A percentile compares a stretch with the other conserved stretches of the same genome.
Evolutionary conservation across 73 alveolate species (phyloP).

Genomic region (Tetrahymena thermophila): DNA sequence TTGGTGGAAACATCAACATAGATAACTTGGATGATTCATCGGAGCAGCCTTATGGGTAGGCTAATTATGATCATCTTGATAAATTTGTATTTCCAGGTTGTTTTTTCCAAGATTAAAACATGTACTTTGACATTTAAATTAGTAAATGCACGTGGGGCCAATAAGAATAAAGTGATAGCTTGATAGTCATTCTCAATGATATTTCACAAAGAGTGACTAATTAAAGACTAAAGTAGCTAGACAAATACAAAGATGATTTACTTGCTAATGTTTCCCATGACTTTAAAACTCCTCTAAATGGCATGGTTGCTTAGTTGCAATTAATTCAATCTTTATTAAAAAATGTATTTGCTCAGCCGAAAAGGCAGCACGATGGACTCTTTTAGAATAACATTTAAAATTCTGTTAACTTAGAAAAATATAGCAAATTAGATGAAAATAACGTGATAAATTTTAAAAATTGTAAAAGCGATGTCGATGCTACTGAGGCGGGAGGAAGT

Average conservation of each 20-base stretch:
- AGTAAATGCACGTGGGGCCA: neutral
- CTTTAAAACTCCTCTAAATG: constrained; percentile 43
- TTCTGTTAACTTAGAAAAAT: neutral
- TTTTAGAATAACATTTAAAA: neutral
- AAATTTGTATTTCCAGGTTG: neutral
- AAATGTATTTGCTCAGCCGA: neutral
- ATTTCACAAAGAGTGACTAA: neutral
- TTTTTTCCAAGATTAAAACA: neutral
- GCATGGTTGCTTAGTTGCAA: constrained; percentile 5
- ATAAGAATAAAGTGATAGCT: neutral
- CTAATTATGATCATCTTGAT: neutral
- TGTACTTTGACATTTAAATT: neutral
- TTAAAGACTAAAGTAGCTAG: neutral
- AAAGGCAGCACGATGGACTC: neutral
- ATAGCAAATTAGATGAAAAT: neutral
- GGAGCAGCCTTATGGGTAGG: neutral
- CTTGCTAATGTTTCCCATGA: constrained; percentile 39
- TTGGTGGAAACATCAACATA: neutral
- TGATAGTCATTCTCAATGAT: neutral
- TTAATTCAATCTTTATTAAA: neutral
- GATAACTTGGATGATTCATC: neutral
- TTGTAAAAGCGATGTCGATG: neutral
- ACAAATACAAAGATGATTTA: constrained; percentile 17
- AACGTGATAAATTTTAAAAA: neutral
- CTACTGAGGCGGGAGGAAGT: neutral